phyloP scores from a whole-genome alignment of 345 rosid species.

The Bruguiera parviflora region DNA sequence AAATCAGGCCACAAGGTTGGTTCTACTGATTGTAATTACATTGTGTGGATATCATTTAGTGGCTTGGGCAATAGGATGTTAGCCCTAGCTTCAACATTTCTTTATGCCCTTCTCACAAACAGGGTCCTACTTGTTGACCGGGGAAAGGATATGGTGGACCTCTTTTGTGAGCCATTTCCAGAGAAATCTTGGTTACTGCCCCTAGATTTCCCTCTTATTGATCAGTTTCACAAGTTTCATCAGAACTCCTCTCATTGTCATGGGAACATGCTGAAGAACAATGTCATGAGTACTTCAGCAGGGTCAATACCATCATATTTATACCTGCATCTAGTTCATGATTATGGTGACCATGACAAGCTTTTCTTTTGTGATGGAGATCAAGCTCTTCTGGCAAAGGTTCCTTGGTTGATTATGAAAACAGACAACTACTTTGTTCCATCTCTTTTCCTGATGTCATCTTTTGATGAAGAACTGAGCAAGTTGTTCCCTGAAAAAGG shows the following conservation, averaged over 20 bases:
- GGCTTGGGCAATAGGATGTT: slow-evolving; percentile 32
- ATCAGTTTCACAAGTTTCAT: slow-evolving; percentile 11
- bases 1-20: slow-evolving; percentile 10
- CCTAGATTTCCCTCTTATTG: slow-evolving; percentile 16
- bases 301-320: slow-evolving; percentile 5
- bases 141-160: slow-evolving; percentile 27
- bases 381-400: slow-evolving; percentile 20
- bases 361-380: slow-evolving; percentile 27
- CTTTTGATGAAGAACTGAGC: slow-evolving; percentile 25
- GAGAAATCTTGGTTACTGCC: slow-evolving; percentile 28
- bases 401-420: slow-evolving; percentile 27
- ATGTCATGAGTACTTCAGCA: slow-evolving; percentile 9
- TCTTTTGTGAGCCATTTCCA: slow-evolving; percentile 33
- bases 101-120: slow-evolving; percentile 28
- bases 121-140: slow-evolving; percentile 29
- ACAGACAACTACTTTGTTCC: slow-evolving; percentile 28
- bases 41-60: slow-evolving; percentile 29
- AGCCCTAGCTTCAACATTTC: slow-evolving; percentile 25
- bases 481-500: slow-evolving; percentile 24
- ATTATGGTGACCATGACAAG: slow-evolving; percentile 27
- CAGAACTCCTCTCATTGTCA: slow-evolving; percentile 16
- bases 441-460: slow-evolving; percentile 21
- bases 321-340: slow-evolving; percentile 27
- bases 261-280: slow-evolving; percentile 25
- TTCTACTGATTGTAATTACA: slow-evolving; percentile 18